Percentiles rank a stretch among this genome's conserved stretches.
These are phyloP conservation scores for Wickerhamiella sorbophila DNA, from an alignment of 805 yeast genomes.

Conservation along the genomic window DNA sequence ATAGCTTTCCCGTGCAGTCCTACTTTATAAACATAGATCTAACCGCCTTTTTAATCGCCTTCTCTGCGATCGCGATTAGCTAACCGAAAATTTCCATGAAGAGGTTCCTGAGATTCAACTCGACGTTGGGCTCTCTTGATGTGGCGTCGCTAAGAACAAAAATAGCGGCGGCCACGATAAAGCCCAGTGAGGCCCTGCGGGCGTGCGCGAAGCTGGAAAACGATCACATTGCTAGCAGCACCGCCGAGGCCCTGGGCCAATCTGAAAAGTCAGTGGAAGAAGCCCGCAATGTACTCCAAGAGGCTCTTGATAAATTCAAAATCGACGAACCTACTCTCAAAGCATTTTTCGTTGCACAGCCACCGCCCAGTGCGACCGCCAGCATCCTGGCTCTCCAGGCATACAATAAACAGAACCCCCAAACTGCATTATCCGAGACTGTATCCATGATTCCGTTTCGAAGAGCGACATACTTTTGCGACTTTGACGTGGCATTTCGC, in stretches of 20 bases:
- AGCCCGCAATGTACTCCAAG: slow-evolving; percentile 14
- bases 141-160: not conserved
- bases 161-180: not conserved
- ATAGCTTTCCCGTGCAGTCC: slow-evolving; percentile 3
- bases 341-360: slow-evolving; percentile 14
- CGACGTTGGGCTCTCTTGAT: not conserved
- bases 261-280: slow-evolving; percentile 14
- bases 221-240: slow-evolving; percentile 11
- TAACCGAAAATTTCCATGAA: not conserved
- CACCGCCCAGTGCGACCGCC: slow-evolving; percentile 17
- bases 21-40: too few relatives aligned
- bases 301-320: slow-evolving; percentile 11
- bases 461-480: slow-evolving; percentile 41
- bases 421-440: slow-evolving; percentile 9
- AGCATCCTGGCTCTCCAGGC: slow-evolving; percentile 14
- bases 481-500: slow-evolving; percentile 40
- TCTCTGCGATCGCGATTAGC: not conserved
- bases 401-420: slow-evolving; percentile 10
- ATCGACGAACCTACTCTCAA: slow-evolving; percentile 14
- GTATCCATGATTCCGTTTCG: slow-evolving; percentile 51
- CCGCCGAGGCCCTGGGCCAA: slow-evolving; percentile 14
- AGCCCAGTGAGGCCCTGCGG: slow-evolving; percentile 13
- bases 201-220: slow-evolving; percentile 19
- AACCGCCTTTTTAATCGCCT: too few relatives aligned
- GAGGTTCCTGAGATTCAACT: not conserved